phyloP scores from a whole-genome alignment of 257 asterid species.

The Haberlea rhodopensis region DNA sequence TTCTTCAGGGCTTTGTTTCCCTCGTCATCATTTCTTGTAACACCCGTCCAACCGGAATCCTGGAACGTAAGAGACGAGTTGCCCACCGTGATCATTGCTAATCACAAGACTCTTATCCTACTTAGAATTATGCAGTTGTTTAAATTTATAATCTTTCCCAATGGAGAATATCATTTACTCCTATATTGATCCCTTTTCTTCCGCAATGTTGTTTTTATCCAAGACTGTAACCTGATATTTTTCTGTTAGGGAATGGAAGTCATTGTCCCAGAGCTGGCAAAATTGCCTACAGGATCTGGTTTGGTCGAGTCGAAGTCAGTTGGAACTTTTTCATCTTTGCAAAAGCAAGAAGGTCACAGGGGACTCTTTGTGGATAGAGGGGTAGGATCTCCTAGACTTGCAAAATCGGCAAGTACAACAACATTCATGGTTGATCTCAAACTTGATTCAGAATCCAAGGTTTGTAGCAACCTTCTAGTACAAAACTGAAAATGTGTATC shows the following conservation, averaged over 20 bases:
- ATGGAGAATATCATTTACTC: too few species aligned
- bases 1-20: too few species aligned
- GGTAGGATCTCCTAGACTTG: slow-evolving; percentile 89
- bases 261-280: slow-evolving; percentile 52
- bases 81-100: too few species aligned
- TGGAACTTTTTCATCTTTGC: slow-evolving; percentile 63
- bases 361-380: slow-evolving; percentile 94
- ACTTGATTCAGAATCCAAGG: slow-evolving; percentile 73
- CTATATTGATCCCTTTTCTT: slow-evolving; percentile 14
- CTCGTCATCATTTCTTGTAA: too few species aligned
- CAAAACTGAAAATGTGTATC: slow-evolving; percentile 20
- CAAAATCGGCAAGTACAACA: slow-evolving; percentile 68
- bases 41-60: too few species aligned
- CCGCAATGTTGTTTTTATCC: slow-evolving; percentile 23
- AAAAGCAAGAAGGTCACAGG: slow-evolving; percentile 82
- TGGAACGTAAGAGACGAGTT: too few species aligned
- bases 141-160: too few species aligned
- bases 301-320: slow-evolving; percentile 63
- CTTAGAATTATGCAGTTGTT: too few species aligned
- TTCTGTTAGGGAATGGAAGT: slow-evolving; percentile 67
- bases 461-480: slow-evolving; percentile 31
- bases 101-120: too few species aligned
- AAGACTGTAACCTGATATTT: slow-evolving; percentile 20
- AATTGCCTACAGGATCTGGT: slow-evolving; percentile 46
- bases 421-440: slow-evolving; percentile 54